phyloP scores from a whole-genome alignment of 306 rosid species.

The Sophora flavescens region DNA sequence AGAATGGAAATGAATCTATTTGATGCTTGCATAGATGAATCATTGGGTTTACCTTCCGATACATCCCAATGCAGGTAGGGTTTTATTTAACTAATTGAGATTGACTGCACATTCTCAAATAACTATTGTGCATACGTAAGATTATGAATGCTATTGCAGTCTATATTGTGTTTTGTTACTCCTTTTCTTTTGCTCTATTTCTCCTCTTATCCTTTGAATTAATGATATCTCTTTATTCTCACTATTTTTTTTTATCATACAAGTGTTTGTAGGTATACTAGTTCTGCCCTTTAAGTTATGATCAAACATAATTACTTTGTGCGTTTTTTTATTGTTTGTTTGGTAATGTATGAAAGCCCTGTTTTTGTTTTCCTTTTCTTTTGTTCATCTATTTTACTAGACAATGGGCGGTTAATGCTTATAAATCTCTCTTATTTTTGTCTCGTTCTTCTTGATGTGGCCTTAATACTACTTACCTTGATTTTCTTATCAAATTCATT shows the following conservation, averaged over 20 bases:
- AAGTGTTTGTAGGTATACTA: conserved; percentile 19
- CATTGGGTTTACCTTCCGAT: conserved; percentile 24
- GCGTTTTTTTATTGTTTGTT: neutral
- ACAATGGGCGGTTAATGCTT: conserved; percentile 16
- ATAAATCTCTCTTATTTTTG: conserved; percentile 1
- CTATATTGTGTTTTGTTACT: neutral
- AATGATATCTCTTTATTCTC: neutral
- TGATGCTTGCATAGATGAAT: conserved; percentile 10
- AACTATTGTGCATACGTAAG: conserved; percentile 6
- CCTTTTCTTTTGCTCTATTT: neutral
- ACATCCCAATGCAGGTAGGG: conserved; percentile 6
- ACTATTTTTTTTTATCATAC: conserved; percentile 1
- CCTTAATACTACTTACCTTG: neutral
- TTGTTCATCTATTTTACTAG: conserved; percentile 9
- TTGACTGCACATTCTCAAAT: conserved; percentile 22
- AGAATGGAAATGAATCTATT: neutral
- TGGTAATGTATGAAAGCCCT: neutral
- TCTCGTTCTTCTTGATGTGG: neutral
- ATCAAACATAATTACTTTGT: conserved; percentile 6
- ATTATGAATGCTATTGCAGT: neutral
- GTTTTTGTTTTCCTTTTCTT: conserved; percentile 13
- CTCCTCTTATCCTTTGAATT: neutral
- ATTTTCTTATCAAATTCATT: neutral
- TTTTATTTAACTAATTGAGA: conserved; percentile 18
- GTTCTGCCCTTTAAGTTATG: conserved; percentile 24